Base-by-base conservation (phyloP, 2,329 filamentous ascomycete species). In the Paracoccidioides lutzii region DNA sequence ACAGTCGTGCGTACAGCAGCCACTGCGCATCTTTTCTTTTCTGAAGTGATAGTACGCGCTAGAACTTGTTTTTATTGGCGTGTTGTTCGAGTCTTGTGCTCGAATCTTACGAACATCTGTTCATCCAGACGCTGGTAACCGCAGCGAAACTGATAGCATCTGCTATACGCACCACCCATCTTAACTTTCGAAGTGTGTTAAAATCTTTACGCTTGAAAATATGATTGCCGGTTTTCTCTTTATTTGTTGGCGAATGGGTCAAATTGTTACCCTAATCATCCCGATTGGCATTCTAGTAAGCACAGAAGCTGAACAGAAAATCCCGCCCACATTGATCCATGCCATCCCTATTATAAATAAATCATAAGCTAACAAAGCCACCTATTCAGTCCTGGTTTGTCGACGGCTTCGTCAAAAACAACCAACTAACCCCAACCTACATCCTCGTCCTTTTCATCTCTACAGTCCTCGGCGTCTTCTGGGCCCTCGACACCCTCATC, bases 361-460 rank as follows among this genome's bases (percentile, higher is more conserved):
- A 51, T 15, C 22, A 38, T 5, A 28, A 40, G 55, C 57, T 53
- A 54, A 55, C 48, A 3, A 14, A 14, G 33, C 28, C 15, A 28
- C 22, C 37, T 5, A 42, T 4, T 9, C 57, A 76, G 75, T 67
- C 79, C 60, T 84, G 77, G 69, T 84, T 84, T 67, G 80, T 85
- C 64, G 66, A 82, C 63, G 75, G 75, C 64, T 84, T 77, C 71
- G 73, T 80, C 59, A 70, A 75, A 58, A 73, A 71, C 62, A 81
- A 81, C 68, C 67, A 74, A 57, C 76, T 84, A 58, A 84, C 81
- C 4, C 81, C 81, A 22, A 68, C 71, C 57, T 81, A 77, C 65
- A 78, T 84, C 65, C 75, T 84, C 46, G 76, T 83, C 45, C 76
- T 84, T 53, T 85, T 85, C 75, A 84, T 85, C 59, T 78, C 81